phyloP scores from a whole-genome alignment of 2,329 filamentous ascomycete species.

The Nemania abortiva region DNA sequence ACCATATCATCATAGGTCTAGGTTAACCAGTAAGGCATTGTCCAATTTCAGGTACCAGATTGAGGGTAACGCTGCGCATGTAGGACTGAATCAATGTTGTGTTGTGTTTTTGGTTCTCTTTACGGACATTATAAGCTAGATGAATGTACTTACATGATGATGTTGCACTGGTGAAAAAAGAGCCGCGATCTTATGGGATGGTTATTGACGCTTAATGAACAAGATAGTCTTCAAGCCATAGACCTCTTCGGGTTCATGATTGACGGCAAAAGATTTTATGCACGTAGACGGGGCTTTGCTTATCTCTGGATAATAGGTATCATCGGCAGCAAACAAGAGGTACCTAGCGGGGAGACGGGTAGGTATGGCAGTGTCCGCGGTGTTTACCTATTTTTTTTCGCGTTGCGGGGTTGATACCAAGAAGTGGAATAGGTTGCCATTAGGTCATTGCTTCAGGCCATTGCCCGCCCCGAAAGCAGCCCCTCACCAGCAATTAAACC shows the following conservation, averaged over 20 bases:
- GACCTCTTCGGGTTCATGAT: not conserved
- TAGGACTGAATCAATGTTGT: not conserved
- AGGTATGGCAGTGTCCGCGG: not conserved
- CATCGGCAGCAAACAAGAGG: no score
- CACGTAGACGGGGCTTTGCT: constrained; percentile 24
- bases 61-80: not conserved
- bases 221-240: not conserved
- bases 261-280: not conserved
- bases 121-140: not conserved
- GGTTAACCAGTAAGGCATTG: not conserved
- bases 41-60: constrained; percentile 1
- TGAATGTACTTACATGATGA: not conserved
- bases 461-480: constrained; percentile 45
- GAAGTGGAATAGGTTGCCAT: constrained; percentile 22
- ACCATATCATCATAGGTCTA: constrained; percentile 1
- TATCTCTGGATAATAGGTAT: constrained; percentile 26
- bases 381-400: constrained; percentile 33
- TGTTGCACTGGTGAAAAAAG: not conserved
- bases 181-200: not conserved
- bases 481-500: constrained; percentile 43
- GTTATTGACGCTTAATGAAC: no score
- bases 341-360: no score
- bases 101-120: not conserved
- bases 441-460: constrained; percentile 31
- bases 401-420: constrained; percentile 40